Evolutionary conservation across 1,139 yeast genomes (phyloP), one percentile per base, ranked within the genome.

Genomic region (Magnusiomyces magnusii): DNA sequence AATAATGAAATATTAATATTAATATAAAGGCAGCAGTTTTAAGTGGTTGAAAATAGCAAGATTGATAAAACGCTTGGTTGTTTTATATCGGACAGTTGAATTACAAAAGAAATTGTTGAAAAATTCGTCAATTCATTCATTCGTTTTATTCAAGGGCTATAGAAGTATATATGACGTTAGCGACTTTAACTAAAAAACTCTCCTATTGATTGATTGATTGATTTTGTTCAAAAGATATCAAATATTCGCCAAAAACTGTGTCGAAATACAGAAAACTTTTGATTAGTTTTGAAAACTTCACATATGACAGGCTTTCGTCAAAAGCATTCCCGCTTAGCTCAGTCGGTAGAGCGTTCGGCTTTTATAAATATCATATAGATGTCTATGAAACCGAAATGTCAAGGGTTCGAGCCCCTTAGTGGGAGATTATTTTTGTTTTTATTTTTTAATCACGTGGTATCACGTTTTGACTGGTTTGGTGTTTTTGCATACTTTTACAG

Each of bases 321-420:
- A n/a, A n/a, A n/a, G n/a, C n/a, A 44, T 44, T 54, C 56, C 56
- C 56, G 56, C 56, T 44, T 54, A 54, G 56, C 56, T 54, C 56
- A 54, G 56, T 54, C 56, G 56, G 56, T 54, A 54, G 56, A 54
- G 56, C 56, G 56, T 54, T 54, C 51, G 56, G 47, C 56, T 54
- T 54, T 54, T 54, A 54, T 19, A 23, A n/a, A 15, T 2, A 15
- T 31, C 13, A 7, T 31, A 7, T 13, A 13, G 13, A 31, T 31
- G 7, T 7, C 10, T 31, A 31, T 31, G 36, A 31, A 31, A 31
- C 36, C 36, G 36, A 31, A 31, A 31, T 31, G 36, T 31, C 36
- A 31, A 31, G 36, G 36, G 36, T 31, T 31, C 36, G 36, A 31
- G 36, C 36, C 36, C 36, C 36, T 31, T 31, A 31, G 36, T 31